Conservation (phyloP, 179 eudicot species). For the Spinacia oleracea region DNA sequence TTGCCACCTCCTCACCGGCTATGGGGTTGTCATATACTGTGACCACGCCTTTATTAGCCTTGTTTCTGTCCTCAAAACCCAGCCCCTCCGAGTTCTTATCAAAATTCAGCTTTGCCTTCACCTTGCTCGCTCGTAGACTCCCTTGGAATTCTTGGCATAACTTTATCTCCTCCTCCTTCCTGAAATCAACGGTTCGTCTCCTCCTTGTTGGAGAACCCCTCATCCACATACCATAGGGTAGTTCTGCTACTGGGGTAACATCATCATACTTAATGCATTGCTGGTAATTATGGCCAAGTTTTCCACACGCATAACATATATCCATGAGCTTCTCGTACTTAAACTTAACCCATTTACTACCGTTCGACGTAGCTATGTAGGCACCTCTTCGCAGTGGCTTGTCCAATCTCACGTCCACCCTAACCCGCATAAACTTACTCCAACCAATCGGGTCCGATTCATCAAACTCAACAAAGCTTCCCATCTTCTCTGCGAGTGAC, state of each 20-base stretch:
- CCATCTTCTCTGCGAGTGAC: too few species aligned
- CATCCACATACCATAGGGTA: slow-evolving; percentile 4
- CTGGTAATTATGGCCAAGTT: neutral
- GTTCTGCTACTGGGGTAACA: rapidly evolving
- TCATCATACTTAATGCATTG: neutral
- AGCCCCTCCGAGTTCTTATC: too few species aligned
- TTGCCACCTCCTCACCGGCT: too few species aligned
- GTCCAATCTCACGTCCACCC: too few species aligned
- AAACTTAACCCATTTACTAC: neutral
- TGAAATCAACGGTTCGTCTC: neutral
- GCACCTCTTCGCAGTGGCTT: too few species aligned
- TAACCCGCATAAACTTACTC: too few species aligned
- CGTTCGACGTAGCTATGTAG: neutral
- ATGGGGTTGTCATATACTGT: too few species aligned
- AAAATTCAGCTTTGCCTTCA: neutral
- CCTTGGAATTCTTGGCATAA: too few species aligned
- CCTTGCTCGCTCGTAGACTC: neutral
- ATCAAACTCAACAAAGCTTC: too few species aligned
- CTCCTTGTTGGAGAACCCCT: neutral
- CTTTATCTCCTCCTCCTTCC: neutral
- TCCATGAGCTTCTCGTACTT: neutral
- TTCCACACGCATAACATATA: neutral
- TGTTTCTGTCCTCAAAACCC: too few species aligned
- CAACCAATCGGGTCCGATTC: too few species aligned
- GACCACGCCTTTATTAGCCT: too few species aligned